Evolutionary conservation across 2,329 filamentous ascomycete genomes (phyloP).

Genomic region (Aspergillus sclerotialis): DNA sequence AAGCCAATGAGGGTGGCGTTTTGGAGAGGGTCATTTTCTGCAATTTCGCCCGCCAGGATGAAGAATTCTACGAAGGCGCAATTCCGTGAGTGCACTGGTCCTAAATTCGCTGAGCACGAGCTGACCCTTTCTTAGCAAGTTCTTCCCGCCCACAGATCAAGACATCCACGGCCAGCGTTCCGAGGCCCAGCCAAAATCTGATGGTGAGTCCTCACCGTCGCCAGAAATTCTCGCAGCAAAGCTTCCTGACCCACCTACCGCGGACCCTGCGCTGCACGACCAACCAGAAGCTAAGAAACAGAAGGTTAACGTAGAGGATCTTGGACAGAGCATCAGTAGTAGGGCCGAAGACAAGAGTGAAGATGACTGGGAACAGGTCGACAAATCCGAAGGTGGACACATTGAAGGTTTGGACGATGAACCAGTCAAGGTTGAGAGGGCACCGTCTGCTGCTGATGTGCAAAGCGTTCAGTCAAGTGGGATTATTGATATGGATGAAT

Average conservation of each 20-base stretch:
- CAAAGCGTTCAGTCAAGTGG: conserved; percentile 30
- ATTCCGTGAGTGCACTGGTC: conserved; percentile 59
- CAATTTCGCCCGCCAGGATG: conserved; percentile 72
- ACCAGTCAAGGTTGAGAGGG: conserved; percentile 24
- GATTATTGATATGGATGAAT: conserved; percentile 18
- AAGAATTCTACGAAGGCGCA: conserved; percentile 59
- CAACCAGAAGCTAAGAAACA: conserved; percentile 43
- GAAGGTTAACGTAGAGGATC: conserved; percentile 26
- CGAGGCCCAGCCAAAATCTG: conserved; percentile 9
- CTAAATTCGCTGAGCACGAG: neutral
- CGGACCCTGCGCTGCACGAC: conserved; percentile 38
- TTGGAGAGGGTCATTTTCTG: conserved; percentile 77
- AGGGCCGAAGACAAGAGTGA: conserved; percentile 22
- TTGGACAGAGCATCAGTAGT: conserved; percentile 4
- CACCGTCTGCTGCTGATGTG: conserved; percentile 23
- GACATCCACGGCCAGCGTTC: conserved; percentile 16
- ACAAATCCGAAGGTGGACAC: conserved; percentile 18
- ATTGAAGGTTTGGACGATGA: conserved; percentile 25
- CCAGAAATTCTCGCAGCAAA: conserved; percentile 31
- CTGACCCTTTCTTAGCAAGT: conserved; percentile 27
- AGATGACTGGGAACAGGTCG: conserved; percentile 36
- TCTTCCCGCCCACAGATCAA: conserved; percentile 43
- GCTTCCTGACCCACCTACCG: conserved; percentile 44
- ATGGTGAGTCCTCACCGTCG: conserved; percentile 20
- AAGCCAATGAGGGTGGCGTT: conserved; percentile 33